These are phyloP conservation scores for Colletotrichum sp. DNA, from an alignment of 2,329 filamentous ascomycete genomes.

Conservation along the genomic window DNA sequence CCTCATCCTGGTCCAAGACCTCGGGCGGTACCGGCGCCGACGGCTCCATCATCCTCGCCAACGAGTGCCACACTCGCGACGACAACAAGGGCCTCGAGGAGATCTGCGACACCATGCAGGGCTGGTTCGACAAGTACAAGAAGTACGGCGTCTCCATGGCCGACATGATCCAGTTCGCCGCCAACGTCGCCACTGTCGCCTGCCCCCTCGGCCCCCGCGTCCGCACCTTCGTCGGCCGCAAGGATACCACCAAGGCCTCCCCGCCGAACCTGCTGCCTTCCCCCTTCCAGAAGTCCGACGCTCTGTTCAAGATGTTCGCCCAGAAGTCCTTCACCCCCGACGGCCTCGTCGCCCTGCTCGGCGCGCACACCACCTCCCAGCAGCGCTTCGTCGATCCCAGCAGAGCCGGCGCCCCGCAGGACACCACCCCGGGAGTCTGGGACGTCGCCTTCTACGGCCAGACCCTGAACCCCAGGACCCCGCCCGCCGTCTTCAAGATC, in stretches of 20 bases:
- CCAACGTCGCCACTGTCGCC: slow-evolving; percentile 53
- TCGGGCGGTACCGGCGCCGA: slow-evolving; percentile 49
- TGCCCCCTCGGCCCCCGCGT: slow-evolving; percentile 52
- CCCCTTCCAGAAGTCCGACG: slow-evolving; percentile 47
- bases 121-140: slow-evolving; percentile 46
- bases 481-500: slow-evolving; percentile 44
- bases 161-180: slow-evolving; percentile 59
- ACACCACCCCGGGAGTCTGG: slow-evolving; percentile 58
- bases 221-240: slow-evolving; percentile 55
- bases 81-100: slow-evolving; percentile 54
- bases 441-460: slow-evolving; percentile 55
- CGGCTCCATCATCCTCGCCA: slow-evolving; percentile 45
- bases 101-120: slow-evolving; percentile 43
- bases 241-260: slow-evolving; percentile 44
- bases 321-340: slow-evolving; percentile 57
- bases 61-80: slow-evolving; percentile 38
- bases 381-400: slow-evolving; percentile 48
- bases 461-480: slow-evolving; percentile 34
- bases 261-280: slow-evolving; percentile 48
- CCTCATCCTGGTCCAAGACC: slow-evolving; percentile 45
- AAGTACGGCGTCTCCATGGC: slow-evolving; percentile 50
- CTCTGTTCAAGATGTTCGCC: slow-evolving; percentile 51
- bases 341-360: slow-evolving; percentile 58
- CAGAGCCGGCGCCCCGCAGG: slow-evolving; percentile 50
- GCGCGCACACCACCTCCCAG: slow-evolving; percentile 57